Evolutionary conservation across 2,329 filamentous ascomycete species (phyloP).

Genomic region (Fusarium begoniae): DNA sequence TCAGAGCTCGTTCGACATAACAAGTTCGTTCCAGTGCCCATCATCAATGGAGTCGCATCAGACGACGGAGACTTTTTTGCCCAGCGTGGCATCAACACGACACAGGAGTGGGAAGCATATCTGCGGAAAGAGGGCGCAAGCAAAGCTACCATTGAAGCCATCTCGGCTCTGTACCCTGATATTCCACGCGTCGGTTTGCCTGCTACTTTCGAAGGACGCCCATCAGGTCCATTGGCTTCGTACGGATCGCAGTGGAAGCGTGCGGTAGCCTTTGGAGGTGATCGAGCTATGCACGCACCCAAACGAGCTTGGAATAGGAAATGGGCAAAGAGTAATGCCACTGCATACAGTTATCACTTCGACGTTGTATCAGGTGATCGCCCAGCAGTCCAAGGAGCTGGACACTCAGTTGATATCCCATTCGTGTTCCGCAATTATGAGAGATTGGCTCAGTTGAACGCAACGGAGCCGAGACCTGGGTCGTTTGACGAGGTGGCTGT

Average conservation of each 20-base stretch:
- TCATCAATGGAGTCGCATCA: constrained; percentile 6
- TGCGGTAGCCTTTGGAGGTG: constrained; percentile 13
- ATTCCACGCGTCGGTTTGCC: constrained; percentile 17
- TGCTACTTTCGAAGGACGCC: constrained; percentile 5
- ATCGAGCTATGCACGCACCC: constrained; percentile 26
- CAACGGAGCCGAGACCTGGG: not conserved
- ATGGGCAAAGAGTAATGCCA: constrained; percentile 3
- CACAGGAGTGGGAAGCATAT: constrained; percentile 21
- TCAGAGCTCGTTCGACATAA: constrained; percentile 9
- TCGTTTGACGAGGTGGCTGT: constrained; percentile 7
- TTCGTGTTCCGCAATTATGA: constrained; percentile 20
- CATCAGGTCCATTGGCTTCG: not conserved
- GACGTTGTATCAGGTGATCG: constrained; percentile 25
- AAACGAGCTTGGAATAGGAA: constrained; percentile 18
- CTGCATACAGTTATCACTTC: constrained; percentile 24
- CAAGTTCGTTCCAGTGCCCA: constrained; percentile 11
- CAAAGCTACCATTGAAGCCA: not conserved
- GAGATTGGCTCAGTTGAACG: not conserved
- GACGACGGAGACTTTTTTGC: constrained; percentile 26
- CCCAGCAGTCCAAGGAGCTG: constrained; percentile 6
- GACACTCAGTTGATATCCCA: constrained; percentile 12
- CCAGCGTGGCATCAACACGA: constrained; percentile 17
- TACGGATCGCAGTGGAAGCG: constrained; percentile 31
- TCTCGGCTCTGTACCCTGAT: constrained; percentile 19
- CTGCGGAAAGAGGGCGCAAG: constrained; percentile 6